Conservation (phyloP, 208 protist species). For the Trypanosoma congolense region DNA sequence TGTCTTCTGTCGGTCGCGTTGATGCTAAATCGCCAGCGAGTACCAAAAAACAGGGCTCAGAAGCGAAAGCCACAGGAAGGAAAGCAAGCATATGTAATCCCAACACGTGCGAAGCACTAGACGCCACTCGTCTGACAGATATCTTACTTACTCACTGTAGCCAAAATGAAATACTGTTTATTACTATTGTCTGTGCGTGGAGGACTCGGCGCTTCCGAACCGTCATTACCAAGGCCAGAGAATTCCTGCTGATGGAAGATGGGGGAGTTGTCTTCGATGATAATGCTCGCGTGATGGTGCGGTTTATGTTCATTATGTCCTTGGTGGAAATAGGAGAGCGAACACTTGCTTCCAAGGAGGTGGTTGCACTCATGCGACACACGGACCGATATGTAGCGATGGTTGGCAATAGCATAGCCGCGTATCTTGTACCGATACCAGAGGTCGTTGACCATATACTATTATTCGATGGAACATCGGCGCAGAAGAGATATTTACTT, state of each 20-base stretch:
- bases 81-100: too few relatives aligned
- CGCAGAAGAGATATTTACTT: slow-evolving; percentile 29
- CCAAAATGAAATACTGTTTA: slow-evolving; percentile 49
- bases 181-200: slow-evolving; percentile 51
- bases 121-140: slow-evolving; percentile 27
- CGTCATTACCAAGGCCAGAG: slow-evolving; percentile 28
- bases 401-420: slow-evolving; percentile 39
- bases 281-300: slow-evolving; percentile 20
- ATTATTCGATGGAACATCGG: slow-evolving; percentile 8
- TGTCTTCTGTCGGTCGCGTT: slow-evolving; percentile 3
- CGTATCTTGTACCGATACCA: slow-evolving; percentile 54
- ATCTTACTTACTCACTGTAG: slow-evolving; percentile 46
- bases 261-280: not conserved
- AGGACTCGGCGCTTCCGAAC: slow-evolving; percentile 55
- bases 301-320: slow-evolving; percentile 45
- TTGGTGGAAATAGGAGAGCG: slow-evolving; percentile 54
- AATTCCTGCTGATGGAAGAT: slow-evolving; percentile 14
- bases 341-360: slow-evolving; percentile 49
- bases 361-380: slow-evolving; percentile 29
- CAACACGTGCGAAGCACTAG: slow-evolving; percentile 11
- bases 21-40: too few relatives aligned
- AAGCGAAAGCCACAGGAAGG: not conserved
- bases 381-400: slow-evolving; percentile 22
- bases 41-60: too few relatives aligned
- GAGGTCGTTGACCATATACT: slow-evolving; percentile 33